Evolutionary conservation across 257 asterid species (phyloP).

Genomic region (Solanum neorickii): DNA sequence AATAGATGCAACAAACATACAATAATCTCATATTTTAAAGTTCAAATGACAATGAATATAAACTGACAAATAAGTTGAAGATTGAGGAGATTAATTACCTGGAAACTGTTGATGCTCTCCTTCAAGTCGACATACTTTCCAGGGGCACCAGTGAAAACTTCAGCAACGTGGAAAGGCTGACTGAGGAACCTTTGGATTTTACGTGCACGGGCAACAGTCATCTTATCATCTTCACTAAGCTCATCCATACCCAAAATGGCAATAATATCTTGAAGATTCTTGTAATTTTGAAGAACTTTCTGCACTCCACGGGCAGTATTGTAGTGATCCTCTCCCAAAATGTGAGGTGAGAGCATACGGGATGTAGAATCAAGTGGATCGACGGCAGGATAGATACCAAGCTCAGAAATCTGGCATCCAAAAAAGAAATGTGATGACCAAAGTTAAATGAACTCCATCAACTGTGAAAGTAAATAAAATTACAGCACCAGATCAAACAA

Average conservation of each 20-base stretch:
- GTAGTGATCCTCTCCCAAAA: conserved; percentile 92
- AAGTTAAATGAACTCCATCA: background rate
- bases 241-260: conserved; percentile 99
- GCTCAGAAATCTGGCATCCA: conserved; percentile 77
- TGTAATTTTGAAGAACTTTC: conserved; percentile 88
- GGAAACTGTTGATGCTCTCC: conserved; percentile 89
- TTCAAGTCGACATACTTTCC: conserved; percentile 94
- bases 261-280: conserved; percentile 98
- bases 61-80: background rate
- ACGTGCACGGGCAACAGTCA: conserved; percentile 98
- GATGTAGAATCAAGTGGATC: conserved; percentile 97
- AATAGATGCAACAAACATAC: background rate
- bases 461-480: background rate
- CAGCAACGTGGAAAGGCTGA: conserved; percentile 99
- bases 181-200: conserved; percentile 81
- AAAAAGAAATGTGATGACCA: background rate
- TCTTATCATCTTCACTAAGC: conserved; percentile 94
- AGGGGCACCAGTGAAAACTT: conserved; percentile 97
- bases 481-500: background rate
- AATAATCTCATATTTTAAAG: background rate
- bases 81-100: conserved; percentile 31
- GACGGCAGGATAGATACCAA: conserved; percentile 97
- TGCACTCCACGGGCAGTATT: conserved; percentile 99
- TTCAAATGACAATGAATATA: background rate
- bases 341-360: conserved; percentile 97